These are phyloP conservation scores for Candida jianshihensis DNA, from an alignment of 805 yeast genomes.

Conservation along the genomic window DNA sequence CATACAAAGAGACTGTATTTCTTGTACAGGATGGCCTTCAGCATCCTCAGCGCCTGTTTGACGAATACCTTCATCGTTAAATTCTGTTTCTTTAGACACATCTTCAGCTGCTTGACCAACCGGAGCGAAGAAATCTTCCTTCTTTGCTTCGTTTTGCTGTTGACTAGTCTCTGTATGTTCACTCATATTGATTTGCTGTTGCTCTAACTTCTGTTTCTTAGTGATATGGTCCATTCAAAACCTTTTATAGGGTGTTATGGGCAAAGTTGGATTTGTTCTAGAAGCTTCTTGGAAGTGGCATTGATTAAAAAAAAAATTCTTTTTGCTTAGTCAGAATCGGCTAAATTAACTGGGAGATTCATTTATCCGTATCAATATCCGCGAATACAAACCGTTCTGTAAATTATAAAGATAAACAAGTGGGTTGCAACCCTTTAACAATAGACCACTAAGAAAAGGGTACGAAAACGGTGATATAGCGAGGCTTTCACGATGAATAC, in stretches of 20 bases:
- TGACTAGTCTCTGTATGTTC: neutral
- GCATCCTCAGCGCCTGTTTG: conserved; percentile 76
- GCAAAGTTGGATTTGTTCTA: too few species aligned
- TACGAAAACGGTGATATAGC: too few species aligned
- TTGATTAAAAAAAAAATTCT: too few species aligned
- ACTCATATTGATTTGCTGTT: neutral
- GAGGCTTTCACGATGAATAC: conserved; percentile 15
- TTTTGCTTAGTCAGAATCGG: too few species aligned
- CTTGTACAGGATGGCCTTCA: conserved; percentile 92
- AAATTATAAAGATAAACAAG: too few species aligned
- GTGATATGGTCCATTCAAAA: neutral
- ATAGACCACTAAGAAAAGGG: too few species aligned
- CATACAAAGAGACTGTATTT: conserved; percentile 92
- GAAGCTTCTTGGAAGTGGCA: too few species aligned
- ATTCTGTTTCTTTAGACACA: conserved; percentile 26
- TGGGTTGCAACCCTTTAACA: too few species aligned
- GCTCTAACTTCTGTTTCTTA: conserved; percentile 12
- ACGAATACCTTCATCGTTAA: conserved; percentile 37
- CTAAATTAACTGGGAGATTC: too few species aligned
- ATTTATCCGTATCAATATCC: too few species aligned
- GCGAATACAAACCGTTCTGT: too few species aligned
- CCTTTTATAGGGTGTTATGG: too few species aligned
- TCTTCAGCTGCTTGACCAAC: conserved; percentile 56
- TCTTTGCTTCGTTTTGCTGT: conserved; percentile 14
- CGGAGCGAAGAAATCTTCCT: conserved; percentile 43